phyloP scores from a whole-genome alignment of 768 basidiomycete species.

The Suillus brevipes region DNA sequence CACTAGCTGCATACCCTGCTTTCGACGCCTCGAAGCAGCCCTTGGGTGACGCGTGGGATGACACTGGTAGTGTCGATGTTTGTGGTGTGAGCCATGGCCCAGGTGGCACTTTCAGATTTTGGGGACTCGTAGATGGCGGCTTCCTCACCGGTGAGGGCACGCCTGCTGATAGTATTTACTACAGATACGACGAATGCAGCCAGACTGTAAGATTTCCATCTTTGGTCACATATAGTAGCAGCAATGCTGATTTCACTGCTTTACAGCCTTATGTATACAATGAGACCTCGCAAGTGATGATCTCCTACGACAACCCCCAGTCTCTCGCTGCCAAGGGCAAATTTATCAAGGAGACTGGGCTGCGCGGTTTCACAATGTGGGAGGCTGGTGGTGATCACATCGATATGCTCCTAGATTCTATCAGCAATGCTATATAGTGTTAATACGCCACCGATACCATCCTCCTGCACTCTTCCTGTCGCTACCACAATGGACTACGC shows the following conservation, averaged over 20 bases:
- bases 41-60: constrained; percentile 60
- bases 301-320: constrained; percentile 58
- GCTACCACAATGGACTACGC: neutral
- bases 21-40: constrained; percentile 48
- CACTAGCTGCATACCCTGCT: constrained; percentile 47
- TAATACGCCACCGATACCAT: neutral
- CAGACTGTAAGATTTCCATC: constrained; percentile 52
- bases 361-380: constrained; percentile 68
- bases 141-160: constrained; percentile 41
- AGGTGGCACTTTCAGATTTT: constrained; percentile 58
- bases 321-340: constrained; percentile 52
- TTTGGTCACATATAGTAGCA: constrained; percentile 42
- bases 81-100: constrained; percentile 51
- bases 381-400: constrained; percentile 62
- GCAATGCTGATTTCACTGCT: constrained; percentile 36
- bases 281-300: constrained; percentile 45
- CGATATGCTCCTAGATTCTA: constrained; percentile 59
- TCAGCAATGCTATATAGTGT: constrained; percentile 22
- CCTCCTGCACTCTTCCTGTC: neutral
- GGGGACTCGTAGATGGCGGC: constrained; percentile 57
- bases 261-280: constrained; percentile 63
- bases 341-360: constrained; percentile 48
- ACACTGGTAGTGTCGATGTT: constrained; percentile 44
- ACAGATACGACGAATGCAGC: constrained; percentile 63
- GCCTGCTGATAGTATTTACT: constrained; percentile 46